These are phyloP conservation scores for Anacardium occidentale DNA, from an alignment of 345 rosid species.

Conservation along the genomic window DNA sequence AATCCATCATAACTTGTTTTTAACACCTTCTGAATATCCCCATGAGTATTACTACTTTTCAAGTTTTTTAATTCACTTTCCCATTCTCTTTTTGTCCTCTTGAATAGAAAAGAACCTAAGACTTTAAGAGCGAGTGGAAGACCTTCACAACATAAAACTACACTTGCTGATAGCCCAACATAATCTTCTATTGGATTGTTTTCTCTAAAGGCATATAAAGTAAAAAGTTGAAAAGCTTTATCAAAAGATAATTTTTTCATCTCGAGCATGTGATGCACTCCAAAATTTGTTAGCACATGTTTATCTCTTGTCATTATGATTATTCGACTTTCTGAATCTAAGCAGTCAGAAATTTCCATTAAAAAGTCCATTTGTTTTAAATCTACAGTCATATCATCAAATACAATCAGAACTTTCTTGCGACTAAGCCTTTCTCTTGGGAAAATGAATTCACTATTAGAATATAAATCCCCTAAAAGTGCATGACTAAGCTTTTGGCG, in stretches of 20 bases:
- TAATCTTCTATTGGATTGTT: neutral
- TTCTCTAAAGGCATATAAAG: constrained; percentile 16
- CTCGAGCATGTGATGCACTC: too few relatives aligned
- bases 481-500: too few relatives aligned
- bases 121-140: constrained; percentile 25
- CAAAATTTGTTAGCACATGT: neutral
- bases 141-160: constrained; percentile 10
- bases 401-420: too few relatives aligned
- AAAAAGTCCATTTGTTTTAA: neutral
- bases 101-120: constrained; percentile 13
- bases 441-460: too few relatives aligned
- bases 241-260: neutral
- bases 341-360: neutral
- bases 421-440: too few relatives aligned
- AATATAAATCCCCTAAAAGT: too few relatives aligned
- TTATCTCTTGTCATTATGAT: constrained; percentile 23
- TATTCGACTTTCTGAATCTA: constrained; percentile 19
- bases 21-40: too few relatives aligned
- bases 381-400: constrained; percentile 21
- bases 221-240: constrained; percentile 24
- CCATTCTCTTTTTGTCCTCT: neutral
- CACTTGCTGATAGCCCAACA: neutral
- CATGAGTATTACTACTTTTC: too few relatives aligned
- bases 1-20: too few relatives aligned
- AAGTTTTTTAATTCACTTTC: too few relatives aligned